Conservation (phyloP, 805 yeast genomes). For the Lachancea cidri region DNA sequence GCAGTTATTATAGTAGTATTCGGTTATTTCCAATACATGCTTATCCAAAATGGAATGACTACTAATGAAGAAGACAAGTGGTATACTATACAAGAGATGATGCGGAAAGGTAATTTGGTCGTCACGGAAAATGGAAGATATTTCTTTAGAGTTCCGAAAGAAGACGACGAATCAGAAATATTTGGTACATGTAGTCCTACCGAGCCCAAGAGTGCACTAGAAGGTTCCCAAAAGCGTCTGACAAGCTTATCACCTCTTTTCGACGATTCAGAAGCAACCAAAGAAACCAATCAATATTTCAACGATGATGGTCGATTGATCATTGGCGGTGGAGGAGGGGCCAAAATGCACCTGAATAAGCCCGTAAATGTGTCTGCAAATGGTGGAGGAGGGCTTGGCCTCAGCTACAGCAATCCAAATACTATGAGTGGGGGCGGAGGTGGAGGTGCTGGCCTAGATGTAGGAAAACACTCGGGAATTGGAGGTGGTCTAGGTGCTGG, state of each 20-base stretch:
- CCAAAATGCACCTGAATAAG: neutral
- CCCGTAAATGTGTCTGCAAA: neutral
- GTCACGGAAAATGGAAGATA: conserved; percentile 10
- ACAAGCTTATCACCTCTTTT: too few species aligned
- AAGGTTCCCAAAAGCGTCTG: too few species aligned
- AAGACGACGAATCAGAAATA: conserved; percentile 5
- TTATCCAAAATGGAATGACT: conserved; percentile 62
- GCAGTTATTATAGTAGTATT: conserved; percentile 43
- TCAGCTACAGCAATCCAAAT: neutral
- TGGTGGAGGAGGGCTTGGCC: neutral
- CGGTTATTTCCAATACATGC: conserved; percentile 40
- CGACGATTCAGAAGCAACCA: neutral
- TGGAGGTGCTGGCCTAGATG: neutral
- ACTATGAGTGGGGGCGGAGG: neutral
- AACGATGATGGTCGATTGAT: too few species aligned
- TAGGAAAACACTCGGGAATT: neutral
- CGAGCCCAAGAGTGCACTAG: too few species aligned
- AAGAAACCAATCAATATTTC: too few species aligned
- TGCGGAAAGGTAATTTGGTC: conserved; percentile 37
- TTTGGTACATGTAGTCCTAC: too few species aligned
- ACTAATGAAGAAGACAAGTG: conserved; percentile 73
- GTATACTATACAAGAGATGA: conserved; percentile 53
- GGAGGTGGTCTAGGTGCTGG: neutral
- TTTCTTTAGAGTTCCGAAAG: conserved; percentile 4
- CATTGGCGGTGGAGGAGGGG: neutral